Base-by-base conservation (phyloP, 495 filamentous ascomycete genomes). In the Apiosordaria backusii region DNA sequence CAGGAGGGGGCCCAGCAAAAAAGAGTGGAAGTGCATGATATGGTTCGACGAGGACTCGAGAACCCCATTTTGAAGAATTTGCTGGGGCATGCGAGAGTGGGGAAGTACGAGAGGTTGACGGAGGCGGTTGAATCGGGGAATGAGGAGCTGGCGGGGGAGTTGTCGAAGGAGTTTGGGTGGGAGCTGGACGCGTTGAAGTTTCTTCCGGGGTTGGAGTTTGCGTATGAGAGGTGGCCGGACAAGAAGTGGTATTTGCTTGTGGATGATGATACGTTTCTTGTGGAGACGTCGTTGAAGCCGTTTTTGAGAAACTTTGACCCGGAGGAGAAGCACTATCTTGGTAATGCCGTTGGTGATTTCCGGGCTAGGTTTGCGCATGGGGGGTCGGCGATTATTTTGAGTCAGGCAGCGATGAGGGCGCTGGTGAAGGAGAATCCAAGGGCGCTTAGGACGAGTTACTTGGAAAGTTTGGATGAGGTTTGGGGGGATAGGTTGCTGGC, bases 141-240 rank as follows among this genome's bases (percentile, higher is more conserved):
- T 50, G 70, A 72, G 62, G 75, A 77, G 52, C n/a, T 68, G 13
- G 75, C 79, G 9, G 67, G 71, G 18, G 55, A 71, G 13, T 61
- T 79, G n/a, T 76, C 76, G 19, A 71, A 71, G 50, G 64, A 66
- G 2, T 77, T 76, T 60, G 81, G 81, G 10, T 82, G 80, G 81
- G 80, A 83, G 63, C 64, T 83, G 7, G 81, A 83, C 63, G 79
- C 80, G 1, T 73, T 83, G 66, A 83, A 83, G 80, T 80, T 80
- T 60, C 69, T 83, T 4, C 72, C 80, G 0, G 73, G 78, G 45
- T 74, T 83, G 19, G 77, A 82, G 65, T 74, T 80, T 50, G 71
- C 75, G 1, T 82, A 80, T 73, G 65, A 73, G 24, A 71, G 62
- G 22, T 69, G 79, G 60, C 79, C 79, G 1, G 65, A 73, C 61